Base-by-base conservation (phyloP, 2,329 filamentous ascomycete genomes). In the Diplodia sapinea region DNA sequence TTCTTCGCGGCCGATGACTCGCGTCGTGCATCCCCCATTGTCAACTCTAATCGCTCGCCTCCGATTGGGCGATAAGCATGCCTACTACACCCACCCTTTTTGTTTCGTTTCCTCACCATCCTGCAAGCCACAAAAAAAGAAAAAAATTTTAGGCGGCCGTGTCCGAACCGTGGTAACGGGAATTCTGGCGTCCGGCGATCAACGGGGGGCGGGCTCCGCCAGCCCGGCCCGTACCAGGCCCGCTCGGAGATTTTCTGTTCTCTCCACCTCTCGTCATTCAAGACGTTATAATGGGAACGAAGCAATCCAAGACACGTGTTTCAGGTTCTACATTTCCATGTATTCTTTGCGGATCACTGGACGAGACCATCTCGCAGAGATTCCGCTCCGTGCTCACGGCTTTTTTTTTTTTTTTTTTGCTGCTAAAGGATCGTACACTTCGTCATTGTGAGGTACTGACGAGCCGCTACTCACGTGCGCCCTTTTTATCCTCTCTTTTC, bases 121-220 rank as follows among this genome's bases (percentile, higher is more conserved):
- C 57, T 50, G 57, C 57, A 62, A 49, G 57, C 57, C 57, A 62
- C 57, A 62, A 49, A 33, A 20, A 9, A 47, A 47, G n/a, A 20
- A 20, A 20, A 47, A 2, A 47, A 47, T n/a, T n/a, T 17, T 17
- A 6, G 15, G n/a, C 26, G n/a, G 56, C 56, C 29, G n/a, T 47
- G 23, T 36, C 40, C 47, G 40, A 62, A 62, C 57, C 57, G n/a
- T 62, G 57, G 57, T 62, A 62, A 23, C 5, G 57, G 57, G 57
- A 47, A 20, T 23, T 31, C 13, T 33, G 31, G 11, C 31, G 15
- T 12, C 29, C 31, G 52, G 17, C 52, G 31, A 55, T 55, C 52
- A 2, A 15, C 29, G 31, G 31, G 29, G 17, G 29, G 17, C 15
- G 7, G 8, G 17, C 13, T 20, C 40, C 43, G n/a, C 17, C 43